These are phyloP conservation scores for Acer yangbiense DNA, from an alignment of 345 rosid species.

Conservation along the genomic window DNA sequence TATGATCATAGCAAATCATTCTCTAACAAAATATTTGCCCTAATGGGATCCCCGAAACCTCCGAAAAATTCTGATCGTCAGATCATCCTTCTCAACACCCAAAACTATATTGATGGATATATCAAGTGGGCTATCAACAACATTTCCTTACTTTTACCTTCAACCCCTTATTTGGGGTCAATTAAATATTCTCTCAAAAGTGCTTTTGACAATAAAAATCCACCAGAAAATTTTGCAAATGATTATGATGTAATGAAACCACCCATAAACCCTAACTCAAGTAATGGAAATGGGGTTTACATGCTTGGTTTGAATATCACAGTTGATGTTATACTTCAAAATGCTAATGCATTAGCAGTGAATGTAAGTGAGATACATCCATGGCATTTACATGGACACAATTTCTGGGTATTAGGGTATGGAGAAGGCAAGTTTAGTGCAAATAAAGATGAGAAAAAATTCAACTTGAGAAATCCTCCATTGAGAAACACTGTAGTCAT, in stretches of 20 bases:
- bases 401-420: slow-evolving; percentile 81
- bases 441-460: slow-evolving; percentile 32
- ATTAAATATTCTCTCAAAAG: slow-evolving; percentile 43
- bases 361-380: slow-evolving; percentile 74
- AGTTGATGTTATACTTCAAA: slow-evolving; percentile 79
- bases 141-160: slow-evolving; percentile 55
- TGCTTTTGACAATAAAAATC: slow-evolving; percentile 42
- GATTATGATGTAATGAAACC: slow-evolving; percentile 57
- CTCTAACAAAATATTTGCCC: slow-evolving; percentile 38
- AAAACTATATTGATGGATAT: slow-evolving; percentile 53
- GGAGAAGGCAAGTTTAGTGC: slow-evolving; percentile 64
- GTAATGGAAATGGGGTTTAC: slow-evolving; percentile 57
- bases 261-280: slow-evolving; percentile 48
- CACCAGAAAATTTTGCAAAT: slow-evolving; percentile 45
- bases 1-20: slow-evolving; percentile 50
- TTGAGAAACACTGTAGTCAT: slow-evolving; percentile 63
- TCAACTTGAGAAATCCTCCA: slow-evolving; percentile 71
- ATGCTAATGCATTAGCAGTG: slow-evolving; percentile 47
- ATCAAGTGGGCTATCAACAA: slow-evolving; percentile 79
- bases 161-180: slow-evolving; percentile 82
- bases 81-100: slow-evolving; percentile 71
- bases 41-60: slow-evolving; percentile 48
- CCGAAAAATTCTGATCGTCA: slow-evolving; percentile 36
- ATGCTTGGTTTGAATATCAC: slow-evolving; percentile 40
- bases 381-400: slow-evolving; percentile 91